Base-by-base conservation (phyloP, 2,329 filamentous ascomycete genomes). In the Aspergillus flavus region DNA sequence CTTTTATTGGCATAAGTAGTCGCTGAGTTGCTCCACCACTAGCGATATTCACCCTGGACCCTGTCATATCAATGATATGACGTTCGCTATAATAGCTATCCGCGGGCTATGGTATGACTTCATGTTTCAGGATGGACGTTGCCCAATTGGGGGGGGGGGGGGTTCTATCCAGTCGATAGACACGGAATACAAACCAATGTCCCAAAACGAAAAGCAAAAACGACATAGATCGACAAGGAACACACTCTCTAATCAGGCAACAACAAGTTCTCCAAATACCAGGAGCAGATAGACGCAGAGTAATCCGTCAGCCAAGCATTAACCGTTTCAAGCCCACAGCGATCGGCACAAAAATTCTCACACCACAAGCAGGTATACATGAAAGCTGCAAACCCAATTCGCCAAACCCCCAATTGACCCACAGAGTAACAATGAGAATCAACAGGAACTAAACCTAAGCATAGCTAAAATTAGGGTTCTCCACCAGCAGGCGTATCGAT, bases 391-490 rank as follows among this genome's bases (percentile, higher is more conserved):
- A 54, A 16, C 28, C 16, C n/a, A 2, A 54, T 54, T 54, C 19
- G 52, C 5, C 32, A 9, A 54, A 34, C 23, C 6, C 16, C 19
- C 21, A 5, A 4, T 10, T 4, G 50, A 53, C 30, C 52, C 52
- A 16, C 52, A 2, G 23, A 54, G 6, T n/a, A 23, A 12, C 28
- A 12, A 23, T 34, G 16, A 54, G 23, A 36, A 21, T 23, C 32
- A n/a, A 7, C 52, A 34, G 52, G 32, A 36, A 36, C 28, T n/a
- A 21, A 10, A 23, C n/a, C 6, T 19, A 34, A 54, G 12, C 19
- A 54, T 54, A 23, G 43, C 34, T 59, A 43, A 53, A 59, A 30
- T 59, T 59, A 59, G 57, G 34, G 32, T 36, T 46, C 41, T 48
- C 43, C n/a, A 21, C 56, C 41, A 12, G 6, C 9, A 21, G 16